Evolutionary conservation across 1,284 basidiomycete species (phyloP).

Genomic region (Fomitopsis palustris): DNA sequence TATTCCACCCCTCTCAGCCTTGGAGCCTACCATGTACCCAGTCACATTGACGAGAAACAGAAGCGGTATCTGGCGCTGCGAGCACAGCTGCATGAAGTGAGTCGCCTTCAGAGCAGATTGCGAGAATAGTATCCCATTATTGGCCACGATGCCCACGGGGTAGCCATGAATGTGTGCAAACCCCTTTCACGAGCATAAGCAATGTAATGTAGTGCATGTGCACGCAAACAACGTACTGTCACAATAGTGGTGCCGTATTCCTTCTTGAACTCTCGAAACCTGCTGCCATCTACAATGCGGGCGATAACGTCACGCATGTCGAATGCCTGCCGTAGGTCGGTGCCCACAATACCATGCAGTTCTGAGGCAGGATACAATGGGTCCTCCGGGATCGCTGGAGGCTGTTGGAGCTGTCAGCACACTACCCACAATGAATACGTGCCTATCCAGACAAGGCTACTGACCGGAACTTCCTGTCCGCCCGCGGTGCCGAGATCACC

Average conservation of each 20-base stretch:
- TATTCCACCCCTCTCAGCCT: conserved; percentile 92
- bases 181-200: conserved; percentile 45
- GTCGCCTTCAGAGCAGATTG: conserved; percentile 92
- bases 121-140: conserved; percentile 93
- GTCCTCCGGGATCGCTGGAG: conserved; percentile 54
- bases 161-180: conserved; percentile 90
- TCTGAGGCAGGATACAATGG: conserved; percentile 83
- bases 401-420: conserved; percentile 35
- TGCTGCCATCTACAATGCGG: conserved; percentile 87
- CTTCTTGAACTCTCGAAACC: conserved; percentile 94
- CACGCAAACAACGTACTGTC: conserved; percentile 52
- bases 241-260: conserved; percentile 91
- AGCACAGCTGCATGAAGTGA: conserved; percentile 93
- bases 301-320: conserved; percentile 95
- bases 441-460: conserved; percentile 24
- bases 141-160: conserved; percentile 86
- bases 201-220: neutral
- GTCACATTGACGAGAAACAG: conserved; percentile 95
- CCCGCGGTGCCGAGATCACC: conserved; percentile 73
- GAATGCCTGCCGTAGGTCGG: conserved; percentile 83
- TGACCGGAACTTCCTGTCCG: conserved; percentile 44
- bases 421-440: conserved; percentile 4
- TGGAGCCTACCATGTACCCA: conserved; percentile 93
- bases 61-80: conserved; percentile 86
- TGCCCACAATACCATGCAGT: conserved; percentile 88